These are phyloP conservation scores for Xylariales sp. DNA, from an alignment of 2,329 filamentous ascomycete species.

Conservation along the genomic window DNA sequence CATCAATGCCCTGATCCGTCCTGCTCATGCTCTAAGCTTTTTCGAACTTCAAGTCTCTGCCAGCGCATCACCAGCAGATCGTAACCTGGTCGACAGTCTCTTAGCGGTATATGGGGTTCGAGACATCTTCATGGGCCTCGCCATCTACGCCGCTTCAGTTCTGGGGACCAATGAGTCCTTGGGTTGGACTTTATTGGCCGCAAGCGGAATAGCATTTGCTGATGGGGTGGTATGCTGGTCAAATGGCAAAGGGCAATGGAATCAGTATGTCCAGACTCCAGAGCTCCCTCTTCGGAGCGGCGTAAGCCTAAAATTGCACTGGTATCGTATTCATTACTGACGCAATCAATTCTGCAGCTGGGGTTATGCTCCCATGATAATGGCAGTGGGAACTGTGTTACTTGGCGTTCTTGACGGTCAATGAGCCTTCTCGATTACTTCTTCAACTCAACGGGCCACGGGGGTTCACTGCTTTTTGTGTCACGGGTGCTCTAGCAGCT, in stretches of 20 bases:
- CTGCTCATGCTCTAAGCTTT: conserved; percentile 26
- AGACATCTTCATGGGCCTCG: conserved; percentile 43
- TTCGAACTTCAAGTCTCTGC: conserved; percentile 30
- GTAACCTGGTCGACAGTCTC: conserved; percentile 35
- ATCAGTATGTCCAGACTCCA: conserved; percentile 46
- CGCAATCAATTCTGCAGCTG: too few species aligned
- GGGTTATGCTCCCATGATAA: too few species aligned
- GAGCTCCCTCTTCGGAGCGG: too few species aligned
- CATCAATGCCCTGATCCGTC: conserved; percentile 32
- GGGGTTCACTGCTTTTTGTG: too few species aligned
- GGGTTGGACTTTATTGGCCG: conserved; percentile 37
- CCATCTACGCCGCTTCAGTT: conserved; percentile 30
- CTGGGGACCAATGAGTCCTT: conserved; percentile 33
- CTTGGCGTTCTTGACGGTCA: too few species aligned
- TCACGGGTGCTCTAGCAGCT: too few species aligned
- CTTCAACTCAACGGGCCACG: too few species aligned
- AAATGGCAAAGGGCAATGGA: conserved; percentile 38
- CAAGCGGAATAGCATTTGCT: conserved; percentile 34
- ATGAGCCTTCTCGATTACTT: too few species aligned
- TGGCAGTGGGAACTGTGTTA: too few species aligned
- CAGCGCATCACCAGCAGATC: conserved; percentile 26
- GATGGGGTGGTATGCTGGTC: conserved; percentile 39
- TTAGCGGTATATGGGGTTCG: conserved; percentile 42
- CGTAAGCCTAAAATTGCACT: too few species aligned
- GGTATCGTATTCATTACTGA: too few species aligned